Evolutionary conservation across 78 protist species (phyloP).

Genomic region (Chrysochromulina tobinii): DNA sequence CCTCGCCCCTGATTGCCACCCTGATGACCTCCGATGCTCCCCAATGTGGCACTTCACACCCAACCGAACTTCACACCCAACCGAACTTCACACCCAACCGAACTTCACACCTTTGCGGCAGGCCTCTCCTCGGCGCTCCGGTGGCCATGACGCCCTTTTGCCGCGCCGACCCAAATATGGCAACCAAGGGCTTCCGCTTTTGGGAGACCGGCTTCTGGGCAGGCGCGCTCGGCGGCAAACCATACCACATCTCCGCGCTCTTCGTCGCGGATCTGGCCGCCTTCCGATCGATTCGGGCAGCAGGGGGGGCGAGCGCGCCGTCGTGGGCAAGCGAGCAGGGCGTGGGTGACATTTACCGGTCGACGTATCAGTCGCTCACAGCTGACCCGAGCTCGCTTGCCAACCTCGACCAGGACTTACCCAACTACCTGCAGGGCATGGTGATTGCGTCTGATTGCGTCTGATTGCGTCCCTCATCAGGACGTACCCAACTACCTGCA

Average conservation of each 20-base stretch:
- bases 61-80: too few relatives aligned
- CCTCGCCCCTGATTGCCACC: too few relatives aligned
- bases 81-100: too few relatives aligned
- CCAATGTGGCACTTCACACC: too few relatives aligned
- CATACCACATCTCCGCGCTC: constrained; percentile 97
- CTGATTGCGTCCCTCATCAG: constrained; percentile 68
- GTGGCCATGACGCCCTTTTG: not conserved
- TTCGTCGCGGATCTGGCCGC: constrained; percentile 91
- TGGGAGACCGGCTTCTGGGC: constrained; percentile 94
- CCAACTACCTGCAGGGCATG: constrained; percentile 89
- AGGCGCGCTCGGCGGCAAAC: constrained; percentile 75
- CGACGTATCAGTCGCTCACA: constrained; percentile 76
- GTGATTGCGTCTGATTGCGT: too few relatives aligned
- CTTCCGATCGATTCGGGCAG: constrained; percentile 60
- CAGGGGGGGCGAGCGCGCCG: too few relatives aligned
- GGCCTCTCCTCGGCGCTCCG: constrained; percentile 64
- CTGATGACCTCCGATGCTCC: too few relatives aligned
- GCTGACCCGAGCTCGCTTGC: constrained; percentile 70
- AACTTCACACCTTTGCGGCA: too few relatives aligned
- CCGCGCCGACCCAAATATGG: not conserved
- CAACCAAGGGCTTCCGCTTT: constrained; percentile 85
- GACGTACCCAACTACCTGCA: constrained; percentile 97
- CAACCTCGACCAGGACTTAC: constrained; percentile 94
- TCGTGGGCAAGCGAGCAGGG: too few relatives aligned
- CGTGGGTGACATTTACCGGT: constrained; percentile 79